phyloP scores from a whole-genome alignment of 208 protist species.

The Crithidia thermophila region DNA sequence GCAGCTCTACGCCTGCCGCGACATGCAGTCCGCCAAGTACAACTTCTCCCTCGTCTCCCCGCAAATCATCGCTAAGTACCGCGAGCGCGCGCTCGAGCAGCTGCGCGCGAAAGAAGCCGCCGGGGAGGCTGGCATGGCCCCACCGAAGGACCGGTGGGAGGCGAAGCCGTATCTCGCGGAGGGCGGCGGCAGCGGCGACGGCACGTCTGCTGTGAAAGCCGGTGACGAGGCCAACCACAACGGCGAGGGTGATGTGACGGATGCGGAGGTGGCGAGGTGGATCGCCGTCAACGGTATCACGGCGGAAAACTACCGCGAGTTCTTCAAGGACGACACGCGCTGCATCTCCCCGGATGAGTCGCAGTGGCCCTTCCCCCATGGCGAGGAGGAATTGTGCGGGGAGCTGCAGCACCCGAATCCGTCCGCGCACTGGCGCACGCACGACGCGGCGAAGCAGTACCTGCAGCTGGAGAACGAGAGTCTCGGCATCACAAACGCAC shows the following conservation, averaged over 20 bases:
- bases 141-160: constrained; percentile 13
- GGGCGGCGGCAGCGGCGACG: not conserved
- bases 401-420: constrained; percentile 34
- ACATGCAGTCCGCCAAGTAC: constrained; percentile 62
- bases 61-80: constrained; percentile 30
- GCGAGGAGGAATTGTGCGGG: constrained; percentile 27
- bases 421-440: constrained; percentile 32
- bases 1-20: constrained; percentile 54
- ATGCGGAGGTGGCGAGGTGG: not conserved
- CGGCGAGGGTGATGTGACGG: not conserved
- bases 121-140: constrained; percentile 17
- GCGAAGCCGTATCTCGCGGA: constrained; percentile 31
- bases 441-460: constrained; percentile 25
- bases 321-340: constrained; percentile 31
- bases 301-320: constrained; percentile 35
- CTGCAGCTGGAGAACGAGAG: constrained; percentile 10
- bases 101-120: constrained; percentile 3
- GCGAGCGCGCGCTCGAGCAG: constrained; percentile 20
- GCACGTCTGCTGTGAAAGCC: too few species aligned
- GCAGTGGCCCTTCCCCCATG: constrained; percentile 10
- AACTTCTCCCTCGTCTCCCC: constrained; percentile 48
- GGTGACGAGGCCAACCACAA: not conserved
- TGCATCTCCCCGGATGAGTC: constrained; percentile 31
- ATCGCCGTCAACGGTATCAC: constrained; percentile 31
- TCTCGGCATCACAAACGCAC: not conserved